phyloP scores from a whole-genome alignment of 306 rosid species.

The Nissolia schottii region DNA sequence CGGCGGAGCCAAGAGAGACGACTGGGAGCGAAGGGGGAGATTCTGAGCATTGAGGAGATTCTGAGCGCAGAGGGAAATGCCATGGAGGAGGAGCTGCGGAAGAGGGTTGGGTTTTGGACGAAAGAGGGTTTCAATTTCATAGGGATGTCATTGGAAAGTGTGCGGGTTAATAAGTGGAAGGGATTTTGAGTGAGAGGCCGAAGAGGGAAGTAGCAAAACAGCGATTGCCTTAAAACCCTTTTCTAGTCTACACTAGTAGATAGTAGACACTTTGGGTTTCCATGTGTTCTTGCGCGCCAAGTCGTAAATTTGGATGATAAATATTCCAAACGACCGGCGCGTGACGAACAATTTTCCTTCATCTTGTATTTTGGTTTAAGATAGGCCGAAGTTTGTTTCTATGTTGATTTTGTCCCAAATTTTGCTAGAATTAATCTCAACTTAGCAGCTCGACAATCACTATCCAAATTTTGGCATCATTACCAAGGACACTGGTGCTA shows the following conservation, averaged over 20 bases:
- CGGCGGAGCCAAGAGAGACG: conserved; percentile 30
- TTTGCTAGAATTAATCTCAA: no score
- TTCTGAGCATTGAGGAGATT: conserved; percentile 50
- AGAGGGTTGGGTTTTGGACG: neutral
- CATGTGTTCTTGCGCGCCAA: conserved; percentile 47
- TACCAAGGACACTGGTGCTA: no score
- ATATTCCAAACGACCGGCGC: neutral
- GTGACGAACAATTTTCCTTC: neutral
- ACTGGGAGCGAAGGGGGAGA: conserved; percentile 30
- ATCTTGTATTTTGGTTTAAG: neutral
- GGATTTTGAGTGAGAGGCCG: conserved; percentile 8
- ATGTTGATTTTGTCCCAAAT: no score
- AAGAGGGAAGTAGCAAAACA: neutral
- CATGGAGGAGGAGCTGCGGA: conserved; percentile 36
- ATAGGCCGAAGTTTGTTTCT: no score
- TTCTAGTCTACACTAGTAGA: no score
- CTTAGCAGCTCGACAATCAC: no score
- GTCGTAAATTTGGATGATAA: neutral
- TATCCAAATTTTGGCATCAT: no score
- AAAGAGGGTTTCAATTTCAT: conserved; percentile 30
- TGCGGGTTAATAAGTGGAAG: neutral
- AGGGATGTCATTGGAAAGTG: conserved; percentile 10
- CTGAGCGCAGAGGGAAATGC: conserved; percentile 62
- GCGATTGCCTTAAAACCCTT: neutral
- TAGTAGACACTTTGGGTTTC: no score